A percentile compares a stretch with the other conserved stretches of the same genome.
phyloP scores from a whole-genome alignment of 805 yeast species.

The Hanseniaspora thailandica region DNA sequence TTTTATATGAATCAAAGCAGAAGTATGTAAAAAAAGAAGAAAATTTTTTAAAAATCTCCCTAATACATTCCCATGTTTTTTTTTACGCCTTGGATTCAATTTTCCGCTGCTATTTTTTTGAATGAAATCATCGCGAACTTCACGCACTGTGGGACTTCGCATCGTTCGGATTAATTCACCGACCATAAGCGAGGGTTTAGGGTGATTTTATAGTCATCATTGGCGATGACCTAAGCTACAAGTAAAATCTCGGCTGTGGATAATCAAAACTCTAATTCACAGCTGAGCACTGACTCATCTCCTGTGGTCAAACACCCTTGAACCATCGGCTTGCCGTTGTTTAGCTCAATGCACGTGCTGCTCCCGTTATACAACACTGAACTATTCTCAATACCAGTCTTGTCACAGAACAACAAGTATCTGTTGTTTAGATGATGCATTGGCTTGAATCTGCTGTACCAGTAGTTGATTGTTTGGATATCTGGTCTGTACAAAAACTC shows the following conservation, averaged over 20 bases:
- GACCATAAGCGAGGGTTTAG: background rate
- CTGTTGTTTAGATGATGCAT: background rate
- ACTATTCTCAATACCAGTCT: background rate
- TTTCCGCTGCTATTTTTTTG: background rate
- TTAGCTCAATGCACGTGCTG: conserved; percentile 1
- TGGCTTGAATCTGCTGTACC: conserved; percentile 10
- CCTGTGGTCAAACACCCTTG: conserved; percentile 2
- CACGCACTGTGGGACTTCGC: background rate
- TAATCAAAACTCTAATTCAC: conserved; percentile 1
- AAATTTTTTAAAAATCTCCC: no score
- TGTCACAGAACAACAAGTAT: conserved; percentile 9
- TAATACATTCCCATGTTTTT: no score
- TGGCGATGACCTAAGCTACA: no score
- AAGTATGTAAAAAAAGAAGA: no score
- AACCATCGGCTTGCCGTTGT: background rate
- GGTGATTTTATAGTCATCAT: no score
- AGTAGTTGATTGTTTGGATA: conserved; percentile 1
- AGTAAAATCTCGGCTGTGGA: no score
- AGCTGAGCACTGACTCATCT: background rate
- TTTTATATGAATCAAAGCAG: no score
- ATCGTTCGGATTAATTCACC: background rate
- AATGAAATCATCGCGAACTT: background rate
- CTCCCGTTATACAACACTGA: conserved; percentile 6
- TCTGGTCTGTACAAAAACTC: conserved; percentile 4
- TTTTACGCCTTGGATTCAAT: background rate